phyloP scores from a whole-genome alignment of 2,329 filamentous ascomycete genomes.

The Sclerotinia nivalis region DNA sequence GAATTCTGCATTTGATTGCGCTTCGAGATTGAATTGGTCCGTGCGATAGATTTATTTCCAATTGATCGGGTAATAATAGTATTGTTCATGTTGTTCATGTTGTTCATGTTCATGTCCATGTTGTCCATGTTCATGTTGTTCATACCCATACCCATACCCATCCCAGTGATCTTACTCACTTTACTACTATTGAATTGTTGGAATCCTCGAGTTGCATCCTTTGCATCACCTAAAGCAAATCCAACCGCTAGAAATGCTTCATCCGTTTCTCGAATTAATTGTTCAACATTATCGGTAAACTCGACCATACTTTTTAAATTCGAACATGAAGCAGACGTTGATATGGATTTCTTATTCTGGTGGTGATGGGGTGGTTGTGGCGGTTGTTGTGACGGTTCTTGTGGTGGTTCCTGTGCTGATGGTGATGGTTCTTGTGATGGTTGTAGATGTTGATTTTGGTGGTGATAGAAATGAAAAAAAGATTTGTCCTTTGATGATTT shows the following conservation, averaged over 20 bases:
- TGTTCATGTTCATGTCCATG: background rate
- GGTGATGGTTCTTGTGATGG: background rate
- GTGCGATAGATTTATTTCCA: conserved; percentile 10
- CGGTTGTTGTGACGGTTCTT: too few species aligned
- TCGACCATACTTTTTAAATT: conserved; percentile 33
- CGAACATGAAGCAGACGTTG: conserved; percentile 32
- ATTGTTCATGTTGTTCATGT: background rate
- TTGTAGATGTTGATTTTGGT: background rate
- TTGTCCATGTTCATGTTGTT: background rate
- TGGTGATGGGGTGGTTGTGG: background rate
- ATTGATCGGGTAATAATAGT: background rate
- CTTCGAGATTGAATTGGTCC: conserved; percentile 29
- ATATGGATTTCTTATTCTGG: background rate
- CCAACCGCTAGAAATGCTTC: conserved; percentile 52
- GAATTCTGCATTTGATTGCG: conserved; percentile 24
- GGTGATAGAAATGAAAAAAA: background rate
- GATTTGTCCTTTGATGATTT: background rate
- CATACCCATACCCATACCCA: background rate
- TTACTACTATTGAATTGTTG: conserved; percentile 24
- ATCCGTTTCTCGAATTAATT: conserved; percentile 53
- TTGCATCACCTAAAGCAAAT: conserved; percentile 46
- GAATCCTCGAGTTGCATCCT: conserved; percentile 39
- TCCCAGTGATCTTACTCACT: background rate
- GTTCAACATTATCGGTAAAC: conserved; percentile 40
- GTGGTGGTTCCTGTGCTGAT: background rate